These are phyloP conservation scores for Nitzschia palea DNA, from an alignment of 108 stramenopile species.

Conservation along the genomic window DNA sequence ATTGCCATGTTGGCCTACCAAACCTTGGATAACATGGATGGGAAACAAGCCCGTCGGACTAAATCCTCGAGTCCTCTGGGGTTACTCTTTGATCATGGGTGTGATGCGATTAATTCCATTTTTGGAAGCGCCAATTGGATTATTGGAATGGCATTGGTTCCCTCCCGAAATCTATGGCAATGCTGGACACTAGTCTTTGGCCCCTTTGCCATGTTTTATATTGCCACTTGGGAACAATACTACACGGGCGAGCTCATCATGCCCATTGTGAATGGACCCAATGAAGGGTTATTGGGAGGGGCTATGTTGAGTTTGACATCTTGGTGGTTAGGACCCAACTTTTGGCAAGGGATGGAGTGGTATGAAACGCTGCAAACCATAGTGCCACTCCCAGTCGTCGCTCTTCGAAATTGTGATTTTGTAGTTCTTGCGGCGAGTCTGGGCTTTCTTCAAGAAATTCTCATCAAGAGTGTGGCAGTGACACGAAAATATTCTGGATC, in stretches of 20 bases:
- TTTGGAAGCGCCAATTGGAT: slow-evolving; percentile 85
- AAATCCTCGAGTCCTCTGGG: slow-evolving; percentile 89
- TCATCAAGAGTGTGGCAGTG: slow-evolving; percentile 45
- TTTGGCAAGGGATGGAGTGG: slow-evolving; percentile 64
- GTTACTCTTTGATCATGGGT: slow-evolving; percentile 96
- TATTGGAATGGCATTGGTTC: slow-evolving; percentile 55
- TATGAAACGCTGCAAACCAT: slow-evolving; percentile 35
- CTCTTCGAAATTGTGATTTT: slow-evolving; percentile 59
- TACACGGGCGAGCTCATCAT: slow-evolving; percentile 76
- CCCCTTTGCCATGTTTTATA: slow-evolving; percentile 71
- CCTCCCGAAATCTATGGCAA: slow-evolving; percentile 35
- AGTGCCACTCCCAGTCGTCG: slow-evolving; percentile 18
- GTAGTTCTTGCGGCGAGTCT: slow-evolving; percentile 40
- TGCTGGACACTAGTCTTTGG: slow-evolving; percentile 52
- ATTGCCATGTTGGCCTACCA: slow-evolving; percentile 92
- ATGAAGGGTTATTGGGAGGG: slow-evolving; percentile 72
- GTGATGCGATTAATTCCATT: slow-evolving; percentile 90
- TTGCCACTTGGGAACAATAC: slow-evolving; percentile 89
- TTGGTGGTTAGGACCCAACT: slow-evolving; percentile 43
- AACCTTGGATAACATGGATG: slow-evolving; percentile 98
- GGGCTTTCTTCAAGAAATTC: slow-evolving; percentile 56
- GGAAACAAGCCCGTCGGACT: slow-evolving; percentile 96
- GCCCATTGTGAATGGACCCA: slow-evolving; percentile 86
- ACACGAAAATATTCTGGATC: slow-evolving; percentile 36
- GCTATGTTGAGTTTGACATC: slow-evolving; percentile 62